A percentile compares a stretch with the other conserved stretches of the same genome.
phyloP scores from a whole-genome alignment of 169 alveolate species.

The Plasmodium falciparum region DNA sequence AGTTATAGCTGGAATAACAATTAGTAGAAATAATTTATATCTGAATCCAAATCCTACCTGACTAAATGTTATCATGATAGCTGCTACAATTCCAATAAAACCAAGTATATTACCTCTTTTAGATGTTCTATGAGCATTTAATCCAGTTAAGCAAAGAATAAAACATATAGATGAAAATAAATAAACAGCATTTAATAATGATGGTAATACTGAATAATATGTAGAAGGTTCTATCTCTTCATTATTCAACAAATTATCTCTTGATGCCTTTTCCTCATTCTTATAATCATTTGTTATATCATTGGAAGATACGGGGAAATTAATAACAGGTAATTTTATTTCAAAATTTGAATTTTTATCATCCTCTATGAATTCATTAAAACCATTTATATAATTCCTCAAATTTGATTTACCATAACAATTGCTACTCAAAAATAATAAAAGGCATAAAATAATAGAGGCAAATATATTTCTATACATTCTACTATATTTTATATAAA shows the following conservation, averaged over 20 bases:
- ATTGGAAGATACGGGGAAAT: slow-evolving; percentile 7
- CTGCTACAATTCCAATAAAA: slow-evolving; percentile 87
- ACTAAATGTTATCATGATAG: slow-evolving; percentile 86
- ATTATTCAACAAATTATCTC: slow-evolving; percentile 16
- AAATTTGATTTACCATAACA: slow-evolving; percentile 27
- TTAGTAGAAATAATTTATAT: slow-evolving; percentile 77
- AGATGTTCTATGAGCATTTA: slow-evolving; percentile 88
- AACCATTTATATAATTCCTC: slow-evolving; percentile 17
- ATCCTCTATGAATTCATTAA: slow-evolving; percentile 4
- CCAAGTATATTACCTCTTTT: slow-evolving; percentile 91
- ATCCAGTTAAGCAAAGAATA: slow-evolving; percentile 87
- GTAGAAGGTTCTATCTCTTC: slow-evolving; percentile 9
- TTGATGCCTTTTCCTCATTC: slow-evolving; percentile 10
- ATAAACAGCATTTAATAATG: slow-evolving; percentile 75
- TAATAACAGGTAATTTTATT: slow-evolving; percentile 56
- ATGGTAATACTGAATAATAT: slow-evolving; percentile 60
- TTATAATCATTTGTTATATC: slow-evolving; percentile 13
- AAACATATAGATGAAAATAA: slow-evolving; percentile 79
- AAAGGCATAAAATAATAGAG: not conserved
- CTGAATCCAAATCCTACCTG: slow-evolving; percentile 76
- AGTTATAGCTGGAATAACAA: slow-evolving; percentile 76
- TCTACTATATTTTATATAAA: not conserved
- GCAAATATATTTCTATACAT: slow-evolving; percentile 12
- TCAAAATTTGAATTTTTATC: slow-evolving; percentile 29
- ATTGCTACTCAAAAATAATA: not conserved